These are phyloP conservation scores for Trichophyton simii DNA, from an alignment of 2,329 filamentous ascomycete genomes.

Conservation along the genomic window DNA sequence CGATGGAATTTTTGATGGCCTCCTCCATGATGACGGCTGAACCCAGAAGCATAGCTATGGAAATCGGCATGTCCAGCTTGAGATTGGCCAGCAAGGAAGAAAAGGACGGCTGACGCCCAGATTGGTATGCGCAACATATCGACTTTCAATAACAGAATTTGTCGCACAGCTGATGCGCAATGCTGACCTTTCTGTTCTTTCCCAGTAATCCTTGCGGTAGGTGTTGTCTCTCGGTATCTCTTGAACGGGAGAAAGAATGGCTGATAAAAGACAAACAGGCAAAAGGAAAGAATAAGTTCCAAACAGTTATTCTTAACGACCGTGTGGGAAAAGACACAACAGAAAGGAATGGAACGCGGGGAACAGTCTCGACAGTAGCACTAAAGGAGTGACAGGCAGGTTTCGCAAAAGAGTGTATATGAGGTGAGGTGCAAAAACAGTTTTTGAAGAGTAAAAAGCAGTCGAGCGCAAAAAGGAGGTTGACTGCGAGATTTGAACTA, in stretches of 20 bases:
- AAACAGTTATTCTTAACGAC: neutral
- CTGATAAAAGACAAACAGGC: neutral
- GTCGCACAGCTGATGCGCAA: neutral
- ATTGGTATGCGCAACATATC: neutral
- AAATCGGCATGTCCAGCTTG: conserved; percentile 5
- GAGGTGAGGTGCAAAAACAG: neutral
- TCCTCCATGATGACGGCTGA: conserved; percentile 14
- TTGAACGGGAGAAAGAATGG: neutral
- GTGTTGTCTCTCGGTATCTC: neutral
- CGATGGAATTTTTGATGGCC: conserved; percentile 17
- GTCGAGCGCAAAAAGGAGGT: neutral
- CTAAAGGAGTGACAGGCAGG: conserved; percentile 3
- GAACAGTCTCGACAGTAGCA: neutral
- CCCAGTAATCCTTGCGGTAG: neutral
- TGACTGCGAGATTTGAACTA: neutral
- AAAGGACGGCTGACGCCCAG: conserved; percentile 2
- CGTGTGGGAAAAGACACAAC: neutral
- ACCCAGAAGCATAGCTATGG: conserved; percentile 12
- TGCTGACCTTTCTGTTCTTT: neutral
- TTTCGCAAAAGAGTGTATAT: neutral
- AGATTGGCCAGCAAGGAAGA: neutral
- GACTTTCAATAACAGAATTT: neutral
- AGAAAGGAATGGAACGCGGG: conserved; percentile 3
- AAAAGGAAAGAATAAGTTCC: neutral
- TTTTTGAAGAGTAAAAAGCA: neutral